Evolutionary conservation across 305 asterid genomes (phyloP), one percentile per base, ranked within the genome.

Genomic region (Salvia sclarea): DNA sequence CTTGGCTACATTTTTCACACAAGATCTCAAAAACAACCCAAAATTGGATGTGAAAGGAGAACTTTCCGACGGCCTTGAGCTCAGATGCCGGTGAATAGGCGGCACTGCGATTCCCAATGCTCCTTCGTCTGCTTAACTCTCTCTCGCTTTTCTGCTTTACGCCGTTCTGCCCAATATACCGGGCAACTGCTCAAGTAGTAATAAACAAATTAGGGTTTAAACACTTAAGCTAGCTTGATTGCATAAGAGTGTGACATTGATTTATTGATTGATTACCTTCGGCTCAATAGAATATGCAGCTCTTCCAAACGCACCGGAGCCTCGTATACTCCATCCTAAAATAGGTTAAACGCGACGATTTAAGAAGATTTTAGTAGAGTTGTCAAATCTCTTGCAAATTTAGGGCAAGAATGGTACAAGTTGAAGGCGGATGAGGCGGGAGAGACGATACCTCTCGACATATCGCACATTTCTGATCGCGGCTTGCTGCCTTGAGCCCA

Each of bases 91-190:
- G 67, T 64, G 76, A 94, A 85, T 12, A 91, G 78, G 20, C 93
- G 90, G 73, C 90, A 83, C 75, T 87, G 89, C 13, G 80, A 71
- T 68, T 94, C 99, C 99, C 99, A 91, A 55, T 94, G 92, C 77
- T 87, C 91, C 88, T 94, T 94, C 5, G 86, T 76, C 75, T 85
- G 98, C 73, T 65, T 75, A 62, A 94, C 75, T 56, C 98, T 78
- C 73, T 94, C 99, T 0, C 30, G 48, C 80, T 89, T 85, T 66
- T 94, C 99, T 24, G 79, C 48, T 68, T 77, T 87, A 11, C 89
- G 90, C 8, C 95, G 81, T 60, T 87, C 96, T 56, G 65, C 73
- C 98, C 99, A 91, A 35, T 87, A 88, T 58, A 85, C 88, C 0
- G 89, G 92, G 66, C 96, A 91, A 55, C 99, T 94, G 93, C 67